Evolutionary conservation across 2,329 filamentous ascomycete species (phyloP).

Genomic region (Trichocomaceae sp.): DNA sequence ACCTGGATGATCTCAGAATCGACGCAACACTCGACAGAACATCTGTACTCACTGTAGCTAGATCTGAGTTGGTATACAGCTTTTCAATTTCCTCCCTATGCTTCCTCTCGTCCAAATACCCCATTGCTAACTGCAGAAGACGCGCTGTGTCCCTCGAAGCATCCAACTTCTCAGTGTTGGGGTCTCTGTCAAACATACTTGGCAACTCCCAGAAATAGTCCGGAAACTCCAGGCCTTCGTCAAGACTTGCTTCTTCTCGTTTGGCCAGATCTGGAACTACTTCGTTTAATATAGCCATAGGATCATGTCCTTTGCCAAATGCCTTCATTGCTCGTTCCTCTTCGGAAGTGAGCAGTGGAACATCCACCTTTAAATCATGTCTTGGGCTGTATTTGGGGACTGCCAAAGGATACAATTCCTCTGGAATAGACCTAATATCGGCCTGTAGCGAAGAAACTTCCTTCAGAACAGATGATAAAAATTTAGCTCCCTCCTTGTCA

Average conservation of each 20-base stretch:
- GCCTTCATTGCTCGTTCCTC: not conserved
- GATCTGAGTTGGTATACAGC: constrained; percentile 17
- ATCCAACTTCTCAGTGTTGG: constrained; percentile 21
- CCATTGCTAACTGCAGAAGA: constrained; percentile 24
- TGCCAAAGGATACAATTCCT: constrained; percentile 15
- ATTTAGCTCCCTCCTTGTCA: constrained; percentile 22
- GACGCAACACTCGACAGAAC: not conserved
- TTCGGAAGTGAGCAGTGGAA: not conserved
- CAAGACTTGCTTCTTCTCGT: constrained; percentile 32
- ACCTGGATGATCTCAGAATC: not conserved
- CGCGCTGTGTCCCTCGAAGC: constrained; percentile 19
- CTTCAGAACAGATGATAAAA: constrained; percentile 27
- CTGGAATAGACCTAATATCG: constrained; percentile 5
- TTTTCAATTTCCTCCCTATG: constrained; percentile 18
- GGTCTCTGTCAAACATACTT: constrained; percentile 14
- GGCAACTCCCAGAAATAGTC: constrained; percentile 26
- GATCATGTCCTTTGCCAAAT: not conserved
- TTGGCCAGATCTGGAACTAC: constrained; percentile 16
- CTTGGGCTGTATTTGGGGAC: constrained; percentile 8
- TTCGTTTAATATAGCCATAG: constrained; percentile 3
- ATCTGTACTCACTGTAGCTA: constrained; percentile 20
- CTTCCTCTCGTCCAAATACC: constrained; percentile 20
- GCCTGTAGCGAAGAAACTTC: constrained; percentile 10
- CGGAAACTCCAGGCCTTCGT: constrained; percentile 41
- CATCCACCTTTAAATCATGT: constrained; percentile 2